Evolutionary conservation across 2,329 filamentous ascomycete genomes (phyloP).

Genomic region (Penicillium olsonii): DNA sequence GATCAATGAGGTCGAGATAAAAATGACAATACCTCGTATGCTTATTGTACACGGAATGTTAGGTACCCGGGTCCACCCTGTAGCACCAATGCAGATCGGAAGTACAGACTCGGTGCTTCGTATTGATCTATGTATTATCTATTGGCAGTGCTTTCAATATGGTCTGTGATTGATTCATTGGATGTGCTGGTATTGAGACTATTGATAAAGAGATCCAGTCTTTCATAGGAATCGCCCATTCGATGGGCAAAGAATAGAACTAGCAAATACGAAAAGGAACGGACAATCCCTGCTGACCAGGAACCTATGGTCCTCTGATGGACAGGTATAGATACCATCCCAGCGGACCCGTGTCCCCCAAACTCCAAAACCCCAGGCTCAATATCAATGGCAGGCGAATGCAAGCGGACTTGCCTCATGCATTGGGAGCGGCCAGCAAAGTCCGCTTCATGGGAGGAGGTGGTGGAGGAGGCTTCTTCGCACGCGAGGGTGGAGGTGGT

Average conservation of each 20-base stretch:
- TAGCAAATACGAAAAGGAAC: slow-evolving; percentile 3
- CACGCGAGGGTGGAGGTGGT: slow-evolving; percentile 62
- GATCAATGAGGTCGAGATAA: no score
- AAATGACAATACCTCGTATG: slow-evolving; percentile 5
- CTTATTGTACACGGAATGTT: background rate
- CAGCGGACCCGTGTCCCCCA: slow-evolving; percentile 1
- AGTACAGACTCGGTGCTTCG: no score
- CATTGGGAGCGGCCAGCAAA: slow-evolving; percentile 29
- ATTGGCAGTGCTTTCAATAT: no score
- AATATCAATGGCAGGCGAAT: background rate
- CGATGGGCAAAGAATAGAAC: background rate
- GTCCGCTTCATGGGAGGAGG: slow-evolving; percentile 65
- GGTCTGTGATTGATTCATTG: no score
- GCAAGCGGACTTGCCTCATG: slow-evolving; percentile 17
- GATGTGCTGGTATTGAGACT: background rate
- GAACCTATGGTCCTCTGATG: background rate
- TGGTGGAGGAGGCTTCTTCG: slow-evolving; percentile 67
- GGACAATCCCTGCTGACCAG: background rate
- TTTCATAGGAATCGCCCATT: background rate
- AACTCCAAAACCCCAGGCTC: slow-evolving; percentile 17
- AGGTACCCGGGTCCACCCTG: slow-evolving; percentile 1
- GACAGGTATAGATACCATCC: slow-evolving; percentile 5
- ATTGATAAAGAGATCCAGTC: background rate
- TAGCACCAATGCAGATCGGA: background rate
- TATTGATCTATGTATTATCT: no score